These are phyloP conservation scores for Fistulina hepatica DNA, from an alignment of 1,284 basidiomycete species.

Conservation along the genomic window DNA sequence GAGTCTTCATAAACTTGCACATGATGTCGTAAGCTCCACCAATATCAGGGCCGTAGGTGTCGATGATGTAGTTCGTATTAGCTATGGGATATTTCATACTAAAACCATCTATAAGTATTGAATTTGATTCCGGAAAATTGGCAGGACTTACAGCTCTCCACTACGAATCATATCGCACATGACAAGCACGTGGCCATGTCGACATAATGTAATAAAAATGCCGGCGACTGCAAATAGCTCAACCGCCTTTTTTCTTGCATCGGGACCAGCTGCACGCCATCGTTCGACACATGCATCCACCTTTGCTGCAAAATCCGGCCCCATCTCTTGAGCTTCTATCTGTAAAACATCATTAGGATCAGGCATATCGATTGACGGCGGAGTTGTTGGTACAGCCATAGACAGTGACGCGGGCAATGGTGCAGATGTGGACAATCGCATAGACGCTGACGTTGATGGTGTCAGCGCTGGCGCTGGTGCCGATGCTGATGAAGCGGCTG, in stretches of 20 bases:
- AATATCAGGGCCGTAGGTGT: conserved; percentile 12
- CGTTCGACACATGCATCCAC: conserved; percentile 20
- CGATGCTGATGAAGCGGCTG: background rate
- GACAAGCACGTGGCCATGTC: conserved; percentile 17
- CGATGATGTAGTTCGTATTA: conserved; percentile 17
- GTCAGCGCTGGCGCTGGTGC: background rate
- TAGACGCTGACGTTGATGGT: background rate
- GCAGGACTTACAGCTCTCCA: conserved; percentile 20
- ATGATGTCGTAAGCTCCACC: conserved; percentile 26
- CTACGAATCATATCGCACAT: conserved; percentile 21
- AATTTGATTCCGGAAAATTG: conserved; percentile 16
- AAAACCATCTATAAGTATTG: conserved; percentile 17
- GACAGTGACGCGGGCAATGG: conserved; percentile 1
- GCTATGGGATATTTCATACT: conserved; percentile 29
- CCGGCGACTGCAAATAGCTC: conserved; percentile 25
- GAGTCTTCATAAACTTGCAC: conserved; percentile 22
- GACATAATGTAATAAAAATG: conserved; percentile 23
- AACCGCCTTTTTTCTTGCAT: conserved; percentile 23
- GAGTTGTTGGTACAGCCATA: background rate
- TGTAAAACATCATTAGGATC: conserved; percentile 7
- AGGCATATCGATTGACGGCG: background rate
- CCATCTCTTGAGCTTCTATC: conserved; percentile 10
- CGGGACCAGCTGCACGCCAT: conserved; percentile 24
- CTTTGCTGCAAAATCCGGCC: conserved; percentile 4
- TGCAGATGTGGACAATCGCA: background rate